These are phyloP conservation scores for Talaromyces liani DNA, from an alignment of 495 filamentous ascomycete genomes.

Conservation along the genomic window DNA sequence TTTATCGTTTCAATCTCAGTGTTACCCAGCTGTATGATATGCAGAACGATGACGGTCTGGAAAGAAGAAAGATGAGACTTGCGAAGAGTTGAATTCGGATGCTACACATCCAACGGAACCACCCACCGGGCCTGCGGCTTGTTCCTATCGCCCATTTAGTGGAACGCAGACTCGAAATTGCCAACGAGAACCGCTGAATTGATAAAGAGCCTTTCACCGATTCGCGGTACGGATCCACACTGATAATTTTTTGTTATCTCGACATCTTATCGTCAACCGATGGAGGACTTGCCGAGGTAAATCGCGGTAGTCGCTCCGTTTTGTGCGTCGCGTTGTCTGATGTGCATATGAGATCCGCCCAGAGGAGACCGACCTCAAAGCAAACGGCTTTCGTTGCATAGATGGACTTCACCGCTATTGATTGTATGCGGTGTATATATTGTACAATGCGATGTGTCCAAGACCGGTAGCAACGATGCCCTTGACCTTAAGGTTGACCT, in stretches of 20 bases:
- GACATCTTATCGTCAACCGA: background rate
- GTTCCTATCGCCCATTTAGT: background rate
- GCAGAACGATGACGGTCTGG: background rate
- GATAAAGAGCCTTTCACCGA: background rate
- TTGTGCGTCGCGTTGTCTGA: background rate
- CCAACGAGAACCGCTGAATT: background rate
- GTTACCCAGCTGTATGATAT: background rate
- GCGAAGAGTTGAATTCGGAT: background rate
- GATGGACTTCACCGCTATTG: background rate
- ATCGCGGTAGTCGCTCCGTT: background rate
- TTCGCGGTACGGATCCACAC: background rate
- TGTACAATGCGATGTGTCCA: background rate
- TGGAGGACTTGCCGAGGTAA: background rate
- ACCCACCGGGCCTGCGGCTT: background rate
- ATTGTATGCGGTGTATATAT: background rate
- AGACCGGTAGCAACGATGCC: background rate
- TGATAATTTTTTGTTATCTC: background rate
- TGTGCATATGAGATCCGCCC: background rate
- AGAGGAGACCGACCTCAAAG: background rate
- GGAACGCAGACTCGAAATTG: background rate
- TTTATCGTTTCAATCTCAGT: background rate
- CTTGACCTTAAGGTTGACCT: background rate
- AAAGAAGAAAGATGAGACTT: background rate
- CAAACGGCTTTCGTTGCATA: background rate
- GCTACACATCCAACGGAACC: background rate